Evolutionary conservation across 116 monocot species (phyloP), one percentile per base, ranked within the genome.

Genomic region (Zostera marina): DNA sequence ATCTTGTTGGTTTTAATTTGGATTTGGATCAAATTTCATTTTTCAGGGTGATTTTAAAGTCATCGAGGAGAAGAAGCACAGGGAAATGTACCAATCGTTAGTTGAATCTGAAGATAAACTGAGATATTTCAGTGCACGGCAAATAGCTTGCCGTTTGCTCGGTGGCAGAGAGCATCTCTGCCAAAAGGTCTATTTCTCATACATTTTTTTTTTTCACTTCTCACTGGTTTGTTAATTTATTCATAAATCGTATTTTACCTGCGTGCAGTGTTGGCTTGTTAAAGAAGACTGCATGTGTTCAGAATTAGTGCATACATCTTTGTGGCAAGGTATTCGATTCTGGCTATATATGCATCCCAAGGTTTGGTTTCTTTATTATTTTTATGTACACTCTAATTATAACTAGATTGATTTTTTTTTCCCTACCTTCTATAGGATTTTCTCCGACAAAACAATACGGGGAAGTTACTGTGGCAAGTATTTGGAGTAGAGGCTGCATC

Each of bases 331-430:
- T 32, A 73, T 98, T 42, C 78, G 63, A 41, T 98, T 98, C 72
- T 98, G 98, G 98, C 39, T 98, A 11, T 98, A 90, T 61, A 98
- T 98, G 90, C 98, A 98, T 74, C 90, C 98, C 53, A 98, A 98
- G 98, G 96, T 96, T 11, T 44, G 47, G 12, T 42, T 25, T 52
- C 60, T 26, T 25, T 21, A 15, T 47, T 12, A 1, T 42, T 21
- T 22, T 47, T 12, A 1, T 42, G 5, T 14, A 15, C 1, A 8
- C n/a, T 49, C 8, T 47, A 38, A 32, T 41, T 20, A n/a, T 14
- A 11, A 9, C 17, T 11, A 13, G 16, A 38, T 15, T 41, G 11
- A 24, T 9, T 7, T 5, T n/a, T 20, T 39, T 68, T 53, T 60
- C 8, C 11, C 41, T 52, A 2, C 9, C 39, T 58, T 61, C 25